Base-by-base conservation (phyloP, 2,329 filamentous ascomycete species). In the Curvularia sp. region DNA sequence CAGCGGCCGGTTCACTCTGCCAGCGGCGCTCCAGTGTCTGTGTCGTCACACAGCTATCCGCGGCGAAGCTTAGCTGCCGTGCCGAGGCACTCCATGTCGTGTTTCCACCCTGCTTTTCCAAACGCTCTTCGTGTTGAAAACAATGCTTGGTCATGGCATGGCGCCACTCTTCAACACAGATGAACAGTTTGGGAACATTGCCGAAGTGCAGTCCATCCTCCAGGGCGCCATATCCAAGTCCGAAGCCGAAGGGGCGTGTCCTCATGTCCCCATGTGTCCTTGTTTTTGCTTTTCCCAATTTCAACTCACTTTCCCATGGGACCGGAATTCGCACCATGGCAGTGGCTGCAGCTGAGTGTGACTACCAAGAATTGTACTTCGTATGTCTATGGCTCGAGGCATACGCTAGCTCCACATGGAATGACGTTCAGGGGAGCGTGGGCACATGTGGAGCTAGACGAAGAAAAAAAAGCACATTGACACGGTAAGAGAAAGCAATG, bases 21-120 rank as follows among this genome's bases (percentile, higher is more conserved):
- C 54, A 50, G 38, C 36, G 34, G 51, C 54, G 30, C 54, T 21
- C 59, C 53, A 53, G 28, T 57, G 58, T 61, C 62, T 65, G 55
- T 59, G 63, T 60, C 57, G 46, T 63, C 60, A 65, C 57, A 66
- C 61, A 73, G 71, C 67, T 66, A 67, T 8, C 55, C 50, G 54
- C 51, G 38, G 58, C 61, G 63, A 74, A 66, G 70, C 72, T 70
- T 72, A 68, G 60, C 60, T 58, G 53, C 58, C 55, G 59, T 45
- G 34, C 57, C 50, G 45, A 21, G 46, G 46, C 50, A 38, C 39
- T 30, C 39, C 30, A 45, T 36, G 38, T 48, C 38, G 36, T 18
- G 50, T 49, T 45, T 51, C 51, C 46, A 21, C 36, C 15, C 41
- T 21, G n/a, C 45, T 41, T 47, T 45, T 49, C 46, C 55, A 61